A percentile compares a stretch with the other conserved stretches of the same genome.
These are phyloP conservation scores for Tolypocladium tropicale DNA, from an alignment of 2,329 filamentous ascomycete species.

Conservation along the genomic window DNA sequence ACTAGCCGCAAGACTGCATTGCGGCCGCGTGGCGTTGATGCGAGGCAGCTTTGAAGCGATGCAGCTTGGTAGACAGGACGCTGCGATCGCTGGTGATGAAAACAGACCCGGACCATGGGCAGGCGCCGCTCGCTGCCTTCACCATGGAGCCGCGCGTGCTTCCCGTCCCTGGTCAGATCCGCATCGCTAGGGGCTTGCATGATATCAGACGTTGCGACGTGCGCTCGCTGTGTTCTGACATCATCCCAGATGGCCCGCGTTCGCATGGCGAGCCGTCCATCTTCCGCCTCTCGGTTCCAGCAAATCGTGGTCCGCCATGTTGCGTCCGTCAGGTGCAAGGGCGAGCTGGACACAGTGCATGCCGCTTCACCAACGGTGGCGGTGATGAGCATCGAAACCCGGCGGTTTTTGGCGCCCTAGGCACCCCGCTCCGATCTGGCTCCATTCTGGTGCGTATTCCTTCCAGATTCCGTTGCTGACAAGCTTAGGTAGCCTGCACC, in stretches of 20 bases:
- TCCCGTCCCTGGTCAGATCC: neutral
- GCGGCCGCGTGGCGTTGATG: neutral
- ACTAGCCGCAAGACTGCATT: neutral
- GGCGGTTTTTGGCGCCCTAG: neutral
- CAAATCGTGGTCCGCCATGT: neutral
- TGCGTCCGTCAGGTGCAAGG: neutral
- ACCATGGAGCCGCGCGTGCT: too few species aligned
- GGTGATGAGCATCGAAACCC: neutral
- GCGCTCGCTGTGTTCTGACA: neutral
- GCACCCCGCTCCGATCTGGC: neutral
- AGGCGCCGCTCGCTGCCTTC: too few species aligned
- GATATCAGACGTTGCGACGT: too few species aligned
- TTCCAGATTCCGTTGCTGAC: slow-evolving; percentile 2
- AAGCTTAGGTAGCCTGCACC: neutral
- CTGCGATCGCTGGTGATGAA: too few species aligned
- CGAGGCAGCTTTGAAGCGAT: neutral
- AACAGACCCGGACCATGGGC: too few species aligned
- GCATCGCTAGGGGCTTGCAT: too few species aligned
- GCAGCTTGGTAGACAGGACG: too few species aligned
- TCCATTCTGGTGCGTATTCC: slow-evolving; percentile 1
- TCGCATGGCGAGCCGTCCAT: neutral
- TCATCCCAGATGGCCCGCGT: neutral
- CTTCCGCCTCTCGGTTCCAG: neutral
- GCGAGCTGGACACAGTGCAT: neutral
- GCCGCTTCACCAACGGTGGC: neutral